Conservation (phyloP, 257 asterid species). For the Gynochthodes officinalis region DNA sequence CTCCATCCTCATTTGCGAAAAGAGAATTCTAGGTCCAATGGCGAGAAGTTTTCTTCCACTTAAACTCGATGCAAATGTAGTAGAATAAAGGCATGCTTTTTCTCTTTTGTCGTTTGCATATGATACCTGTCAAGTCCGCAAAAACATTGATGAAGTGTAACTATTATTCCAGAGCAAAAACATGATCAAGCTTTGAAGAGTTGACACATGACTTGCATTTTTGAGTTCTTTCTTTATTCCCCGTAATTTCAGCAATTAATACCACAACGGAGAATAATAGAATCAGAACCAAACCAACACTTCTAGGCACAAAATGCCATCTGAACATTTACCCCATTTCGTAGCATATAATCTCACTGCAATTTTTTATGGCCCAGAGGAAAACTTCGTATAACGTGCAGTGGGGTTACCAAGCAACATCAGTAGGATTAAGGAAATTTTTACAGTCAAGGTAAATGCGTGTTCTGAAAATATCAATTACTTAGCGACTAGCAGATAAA, state of each 20-base stretch:
- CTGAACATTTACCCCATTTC: not conserved
- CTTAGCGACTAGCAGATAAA: too few species aligned
- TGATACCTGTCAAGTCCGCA: not conserved
- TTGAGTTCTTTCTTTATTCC: conserved; percentile 2
- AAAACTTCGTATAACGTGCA: too few species aligned
- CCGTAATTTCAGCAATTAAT: not conserved
- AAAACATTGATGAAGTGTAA: not conserved
- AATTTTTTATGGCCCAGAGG: too few species aligned
- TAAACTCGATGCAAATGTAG: too few species aligned
- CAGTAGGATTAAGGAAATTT: too few species aligned
- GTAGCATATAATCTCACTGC: too few species aligned
- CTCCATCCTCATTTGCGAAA: too few species aligned
- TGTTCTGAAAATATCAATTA: too few species aligned
- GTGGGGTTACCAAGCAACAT: too few species aligned
- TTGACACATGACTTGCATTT: conserved; percentile 1
- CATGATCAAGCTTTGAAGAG: not conserved
- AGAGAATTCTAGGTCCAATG: too few species aligned
- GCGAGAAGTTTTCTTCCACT: too few species aligned
- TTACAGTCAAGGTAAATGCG: too few species aligned
- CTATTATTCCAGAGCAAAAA: not conserved
- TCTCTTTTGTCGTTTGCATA: not conserved
- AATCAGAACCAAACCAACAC: conserved; percentile 3
- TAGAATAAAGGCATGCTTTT: not conserved
- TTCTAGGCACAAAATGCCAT: not conserved
- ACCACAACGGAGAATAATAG: conserved; percentile 15